These are phyloP conservation scores for Tetragonia tetragonoides DNA, from an alignment of 148 eudicot genomes.

Conservation along the genomic window DNA sequence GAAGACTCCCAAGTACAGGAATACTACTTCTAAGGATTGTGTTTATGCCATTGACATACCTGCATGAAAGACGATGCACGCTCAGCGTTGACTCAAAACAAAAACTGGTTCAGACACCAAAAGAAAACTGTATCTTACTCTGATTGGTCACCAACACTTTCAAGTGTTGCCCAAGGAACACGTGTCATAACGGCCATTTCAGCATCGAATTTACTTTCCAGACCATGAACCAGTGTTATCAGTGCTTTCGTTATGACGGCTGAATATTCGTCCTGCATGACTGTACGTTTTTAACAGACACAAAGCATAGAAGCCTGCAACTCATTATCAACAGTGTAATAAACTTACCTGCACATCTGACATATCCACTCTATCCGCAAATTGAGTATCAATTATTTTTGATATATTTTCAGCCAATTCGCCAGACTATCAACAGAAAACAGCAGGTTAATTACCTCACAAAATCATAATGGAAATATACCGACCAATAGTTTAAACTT, in stretches of 20 bases:
- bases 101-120: neutral
- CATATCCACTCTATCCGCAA: constrained; percentile 76
- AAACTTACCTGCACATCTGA: constrained; percentile 86
- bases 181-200: constrained; percentile 99
- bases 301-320: constrained; percentile 4
- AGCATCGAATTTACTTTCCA: constrained; percentile 91
- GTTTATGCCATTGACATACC: constrained; percentile 86
- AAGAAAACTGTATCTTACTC: constrained; percentile 48
- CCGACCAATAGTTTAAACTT: neutral
- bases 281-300: constrained; percentile 14
- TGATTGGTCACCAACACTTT: constrained; percentile 99
- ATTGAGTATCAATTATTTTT: constrained; percentile 71
- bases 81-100: constrained; percentile 4
- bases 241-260: constrained; percentile 88
- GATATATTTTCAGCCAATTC: constrained; percentile 94
- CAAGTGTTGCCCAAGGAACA: constrained; percentile 92
- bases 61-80: constrained; percentile 40
- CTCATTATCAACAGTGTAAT: neutral
- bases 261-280: constrained; percentile 86
- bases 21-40: constrained; percentile 70
- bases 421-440: constrained; percentile 58
- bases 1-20: constrained; percentile 83
- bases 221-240: constrained; percentile 86
- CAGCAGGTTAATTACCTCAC: neutral
- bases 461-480: neutral